These are phyloP conservation scores for Irpex sp. DNA, from an alignment of 1,284 basidiomycete genomes.

Conservation along the genomic window DNA sequence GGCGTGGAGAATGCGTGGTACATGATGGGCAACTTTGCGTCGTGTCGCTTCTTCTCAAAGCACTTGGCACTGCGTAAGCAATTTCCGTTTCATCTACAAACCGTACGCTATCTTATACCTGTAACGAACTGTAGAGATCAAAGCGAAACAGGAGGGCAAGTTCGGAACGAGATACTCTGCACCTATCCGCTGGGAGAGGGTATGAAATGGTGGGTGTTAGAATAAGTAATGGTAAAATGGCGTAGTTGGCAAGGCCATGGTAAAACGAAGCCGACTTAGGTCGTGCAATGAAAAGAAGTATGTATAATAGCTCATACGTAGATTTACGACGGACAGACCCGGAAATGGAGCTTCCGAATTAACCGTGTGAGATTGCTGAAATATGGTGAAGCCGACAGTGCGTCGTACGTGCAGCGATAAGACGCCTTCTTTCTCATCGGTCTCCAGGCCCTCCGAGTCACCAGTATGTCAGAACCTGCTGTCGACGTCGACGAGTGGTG, in stretches of 20 bases:
- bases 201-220: not conserved
- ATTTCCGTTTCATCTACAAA: not conserved
- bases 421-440: no score
- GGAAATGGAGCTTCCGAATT: no score
- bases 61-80: constrained; percentile 57
- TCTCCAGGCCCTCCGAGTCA: no score
- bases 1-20: constrained; percentile 49
- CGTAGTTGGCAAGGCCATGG: not conserved
- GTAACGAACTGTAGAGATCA: constrained; percentile 41
- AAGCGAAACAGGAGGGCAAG: constrained; percentile 52
- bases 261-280: no score
- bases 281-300: no score
- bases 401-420: no score
- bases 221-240: not conserved
- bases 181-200: constrained; percentile 1
- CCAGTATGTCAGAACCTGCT: no score
- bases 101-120: not conserved
- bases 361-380: no score
- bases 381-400: no score
- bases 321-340: no score
- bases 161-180: constrained; percentile 42
- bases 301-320: no score
- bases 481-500: constrained; percentile 3
- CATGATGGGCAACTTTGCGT: constrained; percentile 55
- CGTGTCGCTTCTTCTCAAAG: constrained; percentile 54